Percentiles rank a stretch among this genome's conserved stretches.
phyloP scores from a whole-genome alignment of 2,329 filamentous ascomycete genomes.

The Metarhizium robertsii region DNA sequence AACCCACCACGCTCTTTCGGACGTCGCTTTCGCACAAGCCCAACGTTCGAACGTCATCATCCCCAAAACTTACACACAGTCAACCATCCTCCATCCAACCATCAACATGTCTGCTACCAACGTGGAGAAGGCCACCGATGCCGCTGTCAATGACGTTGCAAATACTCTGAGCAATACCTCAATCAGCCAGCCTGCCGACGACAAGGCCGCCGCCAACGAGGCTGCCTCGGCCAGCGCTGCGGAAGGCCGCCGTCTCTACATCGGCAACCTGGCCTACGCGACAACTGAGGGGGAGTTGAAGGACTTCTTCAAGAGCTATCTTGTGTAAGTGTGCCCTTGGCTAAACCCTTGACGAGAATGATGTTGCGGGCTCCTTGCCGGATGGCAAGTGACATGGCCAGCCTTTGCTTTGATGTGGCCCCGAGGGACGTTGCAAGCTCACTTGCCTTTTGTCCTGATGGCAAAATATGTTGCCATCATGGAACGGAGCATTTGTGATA shows the following conservation, averaged over 20 bases:
- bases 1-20: conserved; percentile 24
- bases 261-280: conserved; percentile 99
- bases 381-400: not conserved
- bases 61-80: conserved; percentile 33
- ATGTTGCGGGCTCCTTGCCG: not conserved
- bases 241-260: conserved; percentile 98
- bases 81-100: conserved; percentile 33
- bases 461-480: not conserved
- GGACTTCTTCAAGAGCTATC: conserved; percentile 99
- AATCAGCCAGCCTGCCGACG: conserved; percentile 44
- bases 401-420: not conserved
- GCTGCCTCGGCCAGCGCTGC: conserved; percentile 94
- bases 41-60: conserved; percentile 30
- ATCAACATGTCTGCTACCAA: conserved; percentile 71
- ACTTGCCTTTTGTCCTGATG: not conserved
- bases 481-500: not conserved
- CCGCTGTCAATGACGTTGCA: conserved; percentile 70
- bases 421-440: not conserved
- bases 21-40: conserved; percentile 31
- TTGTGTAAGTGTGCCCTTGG: conserved; percentile 66
- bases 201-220: conserved; percentile 63
- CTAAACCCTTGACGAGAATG: not conserved
- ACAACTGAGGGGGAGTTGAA: conserved; percentile 99
- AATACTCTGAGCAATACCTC: conserved; percentile 63
- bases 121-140: conserved; percentile 55